A percentile compares a stretch with the other conserved stretches of the same genome.
These are phyloP conservation scores for Penicillium pancosmium DNA, from an alignment of 495 filamentous ascomycete species.

Conservation along the genomic window DNA sequence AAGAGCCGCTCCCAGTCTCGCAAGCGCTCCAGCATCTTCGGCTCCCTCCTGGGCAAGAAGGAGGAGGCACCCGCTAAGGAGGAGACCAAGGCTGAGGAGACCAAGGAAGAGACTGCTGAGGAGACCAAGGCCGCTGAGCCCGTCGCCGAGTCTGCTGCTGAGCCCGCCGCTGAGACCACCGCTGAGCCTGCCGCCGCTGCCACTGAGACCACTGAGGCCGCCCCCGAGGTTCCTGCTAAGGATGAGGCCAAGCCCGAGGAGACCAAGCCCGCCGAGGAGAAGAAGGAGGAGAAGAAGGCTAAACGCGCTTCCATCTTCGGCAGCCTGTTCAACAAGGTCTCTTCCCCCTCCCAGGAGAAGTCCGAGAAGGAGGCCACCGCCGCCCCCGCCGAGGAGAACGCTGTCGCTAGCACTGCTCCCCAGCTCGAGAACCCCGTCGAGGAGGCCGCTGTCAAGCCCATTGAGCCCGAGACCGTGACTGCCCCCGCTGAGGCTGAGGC, in stretches of 20 bases:
- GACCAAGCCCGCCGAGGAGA: slow-evolving; percentile 36
- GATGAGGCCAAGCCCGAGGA: slow-evolving; percentile 59
- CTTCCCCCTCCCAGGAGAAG: slow-evolving; percentile 56
- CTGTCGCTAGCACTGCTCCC: slow-evolving; percentile 52
- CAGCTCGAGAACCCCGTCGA: slow-evolving; percentile 55
- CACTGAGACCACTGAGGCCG: slow-evolving; percentile 30
- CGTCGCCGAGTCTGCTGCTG: slow-evolving; percentile 29
- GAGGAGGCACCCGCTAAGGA: slow-evolving; percentile 50
- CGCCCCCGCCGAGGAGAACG: slow-evolving; percentile 45
- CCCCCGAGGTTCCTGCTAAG: slow-evolving; percentile 26
- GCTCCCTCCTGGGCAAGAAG: slow-evolving; percentile 72
- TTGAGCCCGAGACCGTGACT: slow-evolving; percentile 48
- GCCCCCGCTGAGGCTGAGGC: slow-evolving; percentile 45
- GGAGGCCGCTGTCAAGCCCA: slow-evolving; percentile 44
- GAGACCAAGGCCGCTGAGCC: slow-evolving; percentile 39
- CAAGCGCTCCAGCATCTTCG: slow-evolving; percentile 87
- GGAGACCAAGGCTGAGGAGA: slow-evolving; percentile 58
- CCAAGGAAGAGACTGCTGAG: slow-evolving; percentile 46
- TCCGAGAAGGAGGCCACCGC: slow-evolving; percentile 53
- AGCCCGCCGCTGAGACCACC: slow-evolving; percentile 30
- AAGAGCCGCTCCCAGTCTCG: slow-evolving; percentile 80
- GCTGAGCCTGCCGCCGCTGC: slow-evolving; percentile 26
- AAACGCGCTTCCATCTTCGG: slow-evolving; percentile 58
- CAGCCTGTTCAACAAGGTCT: slow-evolving; percentile 58
- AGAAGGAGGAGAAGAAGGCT: slow-evolving; percentile 42